These are phyloP conservation scores for Coix lacrymajobi DNA, from an alignment of 176 grass and related monocot genomes.

Conservation along the genomic window DNA sequence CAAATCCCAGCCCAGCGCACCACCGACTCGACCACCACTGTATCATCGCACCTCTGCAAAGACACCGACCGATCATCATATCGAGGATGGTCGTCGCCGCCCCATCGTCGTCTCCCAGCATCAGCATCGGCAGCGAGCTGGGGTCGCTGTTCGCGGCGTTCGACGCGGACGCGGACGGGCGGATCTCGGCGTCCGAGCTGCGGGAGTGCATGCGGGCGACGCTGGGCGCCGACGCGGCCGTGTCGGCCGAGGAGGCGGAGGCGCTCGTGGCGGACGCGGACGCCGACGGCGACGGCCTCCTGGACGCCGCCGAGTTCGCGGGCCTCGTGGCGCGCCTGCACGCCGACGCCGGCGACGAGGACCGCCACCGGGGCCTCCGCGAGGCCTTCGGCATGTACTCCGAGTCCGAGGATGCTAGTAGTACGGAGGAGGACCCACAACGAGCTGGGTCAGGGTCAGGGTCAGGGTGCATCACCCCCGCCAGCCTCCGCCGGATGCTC, in stretches of 20 bases:
- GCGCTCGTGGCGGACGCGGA: constrained; percentile 28
- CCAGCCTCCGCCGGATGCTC: constrained; percentile 34
- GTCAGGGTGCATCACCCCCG: constrained; percentile 28
- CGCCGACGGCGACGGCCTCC: constrained; percentile 38
- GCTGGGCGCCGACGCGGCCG: neutral
- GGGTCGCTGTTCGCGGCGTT: neutral
- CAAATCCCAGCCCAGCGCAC: neutral
- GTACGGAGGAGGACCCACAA: too few relatives aligned
- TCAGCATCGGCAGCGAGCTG: neutral
- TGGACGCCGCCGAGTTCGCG: constrained; percentile 30
- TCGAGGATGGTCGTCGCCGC: constrained; percentile 6
- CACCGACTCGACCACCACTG: neutral
- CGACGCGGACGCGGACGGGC: constrained; percentile 28
- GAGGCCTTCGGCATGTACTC: constrained; percentile 38
- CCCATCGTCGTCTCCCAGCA: neutral
- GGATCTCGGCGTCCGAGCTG: constrained; percentile 34
- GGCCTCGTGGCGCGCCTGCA: neutral
- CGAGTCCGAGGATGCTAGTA: too few relatives aligned
- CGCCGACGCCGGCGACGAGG: neutral
- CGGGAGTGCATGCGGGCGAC: constrained; percentile 24
- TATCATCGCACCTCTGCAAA: neutral
- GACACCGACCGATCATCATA: too few relatives aligned
- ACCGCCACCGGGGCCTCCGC: neutral
- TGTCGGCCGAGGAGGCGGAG: constrained; percentile 24
- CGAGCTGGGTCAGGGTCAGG: too few relatives aligned